Conservation (phyloP, 2,329 filamentous ascomycete species). For the Pestalotiopsis sp. region DNA sequence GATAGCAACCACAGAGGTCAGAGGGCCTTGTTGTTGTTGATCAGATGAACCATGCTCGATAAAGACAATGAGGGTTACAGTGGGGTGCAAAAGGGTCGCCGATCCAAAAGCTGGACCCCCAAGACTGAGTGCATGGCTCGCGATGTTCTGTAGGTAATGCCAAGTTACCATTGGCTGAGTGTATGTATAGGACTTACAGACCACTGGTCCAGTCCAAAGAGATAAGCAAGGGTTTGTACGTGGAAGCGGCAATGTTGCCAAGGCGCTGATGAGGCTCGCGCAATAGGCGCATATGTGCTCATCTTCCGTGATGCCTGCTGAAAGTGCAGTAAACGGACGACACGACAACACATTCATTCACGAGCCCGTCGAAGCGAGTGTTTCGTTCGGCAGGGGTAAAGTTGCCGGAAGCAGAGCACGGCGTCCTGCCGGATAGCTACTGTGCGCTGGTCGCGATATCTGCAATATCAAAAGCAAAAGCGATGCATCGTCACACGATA, state of each 20-base stretch:
- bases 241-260: neutral
- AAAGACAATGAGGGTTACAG: neutral
- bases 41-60: neutral
- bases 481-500: neutral
- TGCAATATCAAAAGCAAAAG: neutral
- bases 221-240: slow-evolving; percentile 1
- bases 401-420: neutral
- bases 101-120: neutral
- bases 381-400: neutral
- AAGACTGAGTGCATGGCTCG: neutral
- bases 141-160: neutral
- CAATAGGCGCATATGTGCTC: slow-evolving; percentile 5
- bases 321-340: neutral
- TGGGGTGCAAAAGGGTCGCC: neutral
- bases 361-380: neutral
- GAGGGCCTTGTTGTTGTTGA: neutral
- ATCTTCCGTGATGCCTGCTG: neutral
- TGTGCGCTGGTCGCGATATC: neutral
- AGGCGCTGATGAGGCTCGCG: slow-evolving; percentile 8
- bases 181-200: neutral
- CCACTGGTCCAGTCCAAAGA: neutral
- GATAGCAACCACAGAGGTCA: neutral
- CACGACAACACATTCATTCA: neutral
- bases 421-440: neutral
- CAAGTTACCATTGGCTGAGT: neutral